Evolutionary conservation across 345 rosid species (phyloP).

Genomic region (Triadica sebifera): DNA sequence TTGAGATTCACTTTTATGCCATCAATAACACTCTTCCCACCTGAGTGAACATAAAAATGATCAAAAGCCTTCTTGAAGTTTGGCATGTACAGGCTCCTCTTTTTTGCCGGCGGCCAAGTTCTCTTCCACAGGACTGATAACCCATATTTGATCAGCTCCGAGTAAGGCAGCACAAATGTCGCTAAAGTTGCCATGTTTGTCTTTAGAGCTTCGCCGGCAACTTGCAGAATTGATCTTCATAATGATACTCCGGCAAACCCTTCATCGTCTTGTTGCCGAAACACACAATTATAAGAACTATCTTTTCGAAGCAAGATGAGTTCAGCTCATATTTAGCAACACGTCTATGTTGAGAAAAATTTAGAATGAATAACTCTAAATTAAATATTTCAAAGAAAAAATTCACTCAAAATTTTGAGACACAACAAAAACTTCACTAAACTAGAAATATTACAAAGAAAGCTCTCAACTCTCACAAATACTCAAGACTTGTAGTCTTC

Average conservation of each 20-base stretch:
- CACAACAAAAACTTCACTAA: too few relatives aligned
- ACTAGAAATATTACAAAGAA: too few relatives aligned
- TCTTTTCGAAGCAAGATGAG: conserved; percentile 13
- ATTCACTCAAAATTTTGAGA: too few relatives aligned
- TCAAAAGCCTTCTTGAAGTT: conserved; percentile 87
- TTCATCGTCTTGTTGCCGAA: conserved; percentile 14
- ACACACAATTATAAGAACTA: conserved; percentile 3
- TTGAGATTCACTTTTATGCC: conserved; percentile 73
- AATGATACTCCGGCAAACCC: conserved; percentile 16
- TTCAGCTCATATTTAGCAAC: conserved; percentile 20
- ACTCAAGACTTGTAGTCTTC: too few relatives aligned
- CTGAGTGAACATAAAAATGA: conserved; percentile 92
- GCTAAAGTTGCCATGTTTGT: conserved; percentile 11
- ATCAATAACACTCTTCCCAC: conserved; percentile 85
- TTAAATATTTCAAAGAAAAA: too few relatives aligned
- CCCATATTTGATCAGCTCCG: conserved; percentile 13
- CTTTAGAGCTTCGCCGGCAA: conserved; percentile 19
- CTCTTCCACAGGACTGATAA: background rate
- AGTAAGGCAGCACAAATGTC: conserved; percentile 1
- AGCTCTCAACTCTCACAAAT: too few relatives aligned
- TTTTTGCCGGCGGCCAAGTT: background rate
- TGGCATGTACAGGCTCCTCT: conserved; percentile 53
- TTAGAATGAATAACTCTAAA: too few relatives aligned
- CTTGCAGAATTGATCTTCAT: conserved; percentile 7
- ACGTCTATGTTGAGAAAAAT: too few relatives aligned